phyloP scores from a whole-genome alignment of 177 flowering plant species.

The Telopea speciosissima region DNA sequence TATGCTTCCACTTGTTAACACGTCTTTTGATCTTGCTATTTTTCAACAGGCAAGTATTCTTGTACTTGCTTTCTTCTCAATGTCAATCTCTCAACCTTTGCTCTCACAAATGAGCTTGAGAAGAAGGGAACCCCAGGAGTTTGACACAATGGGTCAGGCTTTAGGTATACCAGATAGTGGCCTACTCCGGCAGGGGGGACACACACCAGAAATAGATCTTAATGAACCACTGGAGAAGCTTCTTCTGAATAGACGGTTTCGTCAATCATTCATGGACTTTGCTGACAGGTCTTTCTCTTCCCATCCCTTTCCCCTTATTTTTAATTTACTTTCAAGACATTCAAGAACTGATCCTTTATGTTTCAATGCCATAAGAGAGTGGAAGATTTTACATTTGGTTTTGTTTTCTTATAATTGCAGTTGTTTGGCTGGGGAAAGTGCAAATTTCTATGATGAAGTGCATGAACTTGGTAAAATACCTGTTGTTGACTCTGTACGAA shows the following conservation, averaged over 20 bases:
- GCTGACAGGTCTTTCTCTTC: slow-evolving; percentile 60
- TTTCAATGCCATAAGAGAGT: background rate
- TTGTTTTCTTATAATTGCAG: slow-evolving; percentile 30
- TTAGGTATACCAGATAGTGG: slow-evolving; percentile 77
- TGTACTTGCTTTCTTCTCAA: slow-evolving; percentile 63
- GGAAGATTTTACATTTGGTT: background rate
- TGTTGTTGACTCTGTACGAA: slow-evolving; percentile 49
- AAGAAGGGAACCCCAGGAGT: slow-evolving; percentile 38
- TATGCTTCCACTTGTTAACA: slow-evolving; percentile 20
- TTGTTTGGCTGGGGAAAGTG: slow-evolving; percentile 89
- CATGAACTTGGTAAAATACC: slow-evolving; percentile 62
- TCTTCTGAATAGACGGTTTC: slow-evolving; percentile 64
- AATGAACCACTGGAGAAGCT: slow-evolving; percentile 75
- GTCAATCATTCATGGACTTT: slow-evolving; percentile 74
- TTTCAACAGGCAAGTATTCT: slow-evolving; percentile 60
- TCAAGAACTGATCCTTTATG: background rate
- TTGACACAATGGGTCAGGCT: slow-evolving; percentile 67
- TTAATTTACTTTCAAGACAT: background rate
- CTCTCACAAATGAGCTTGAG: slow-evolving; percentile 76
- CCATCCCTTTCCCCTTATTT: background rate
- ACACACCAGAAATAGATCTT: slow-evolving; percentile 29
- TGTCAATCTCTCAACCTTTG: slow-evolving; percentile 74
- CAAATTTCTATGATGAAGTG: slow-evolving; percentile 74
- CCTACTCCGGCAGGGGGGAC: slow-evolving; percentile 33
- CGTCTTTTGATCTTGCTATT: slow-evolving; percentile 11